Conservation (phyloP, 768 basidiomycete genomes). For the Auriculariales sp. region DNA sequence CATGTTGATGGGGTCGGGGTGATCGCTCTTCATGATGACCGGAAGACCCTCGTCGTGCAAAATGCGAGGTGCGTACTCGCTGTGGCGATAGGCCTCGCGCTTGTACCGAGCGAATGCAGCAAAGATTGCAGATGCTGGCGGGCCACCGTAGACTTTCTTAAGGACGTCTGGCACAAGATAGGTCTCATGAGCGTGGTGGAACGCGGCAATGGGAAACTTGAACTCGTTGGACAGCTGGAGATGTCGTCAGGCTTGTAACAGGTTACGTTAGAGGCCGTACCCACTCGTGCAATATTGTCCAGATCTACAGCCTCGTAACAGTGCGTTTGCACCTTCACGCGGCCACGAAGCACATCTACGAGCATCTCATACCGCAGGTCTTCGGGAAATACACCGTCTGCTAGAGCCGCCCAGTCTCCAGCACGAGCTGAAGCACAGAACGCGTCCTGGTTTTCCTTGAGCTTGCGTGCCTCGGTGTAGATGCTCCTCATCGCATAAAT, state of each 20-base stretch:
- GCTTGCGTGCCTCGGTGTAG: slow-evolving; percentile 18
- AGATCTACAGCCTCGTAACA: slow-evolving; percentile 19
- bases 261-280: too few relatives aligned
- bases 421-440: slow-evolving; percentile 12
- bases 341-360: slow-evolving; percentile 18
- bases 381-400: slow-evolving; percentile 22
- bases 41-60: slow-evolving; percentile 19
- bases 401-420: slow-evolving; percentile 9
- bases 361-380: slow-evolving; percentile 16
- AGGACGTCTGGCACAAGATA: slow-evolving; percentile 25
- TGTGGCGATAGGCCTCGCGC: slow-evolving; percentile 23
- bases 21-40: slow-evolving; percentile 17
- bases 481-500: slow-evolving; percentile 27
- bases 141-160: slow-evolving; percentile 21
- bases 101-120: slow-evolving; percentile 20
- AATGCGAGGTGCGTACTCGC: slow-evolving; percentile 24
- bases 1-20: slow-evolving; percentile 11
- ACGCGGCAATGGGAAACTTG: slow-evolving; percentile 18
- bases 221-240: slow-evolving; percentile 25
- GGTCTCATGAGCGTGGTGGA: slow-evolving; percentile 26
- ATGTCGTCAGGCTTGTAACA: slow-evolving; percentile 18
- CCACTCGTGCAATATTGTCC: slow-evolving; percentile 1
- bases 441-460: slow-evolving; percentile 20
- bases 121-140: slow-evolving; percentile 26
- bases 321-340: slow-evolving; percentile 32